Evolutionary conservation across 805 yeast genomes (phyloP).

Genomic region (Wickerhamomyces queroliae): DNA sequence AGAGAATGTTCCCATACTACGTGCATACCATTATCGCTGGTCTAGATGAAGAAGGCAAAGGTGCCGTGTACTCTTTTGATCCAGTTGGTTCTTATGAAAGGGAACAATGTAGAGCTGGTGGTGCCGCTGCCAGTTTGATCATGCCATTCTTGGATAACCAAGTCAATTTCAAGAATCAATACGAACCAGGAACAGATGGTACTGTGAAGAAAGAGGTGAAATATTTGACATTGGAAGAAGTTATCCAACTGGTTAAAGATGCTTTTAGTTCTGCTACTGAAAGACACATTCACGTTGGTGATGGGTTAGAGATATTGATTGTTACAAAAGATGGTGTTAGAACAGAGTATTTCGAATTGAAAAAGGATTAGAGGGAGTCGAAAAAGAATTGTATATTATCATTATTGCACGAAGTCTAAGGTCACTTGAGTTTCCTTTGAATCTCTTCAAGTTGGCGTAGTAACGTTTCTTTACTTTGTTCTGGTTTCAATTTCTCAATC

Average conservation of each 20-base stretch:
- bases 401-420: not conserved
- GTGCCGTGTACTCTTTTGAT: slow-evolving; percentile 93
- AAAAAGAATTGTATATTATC: not conserved
- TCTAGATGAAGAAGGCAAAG: slow-evolving; percentile 78
- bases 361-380: slow-evolving; percentile 70
- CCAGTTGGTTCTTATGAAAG: slow-evolving; percentile 98
- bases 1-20: slow-evolving; percentile 94
- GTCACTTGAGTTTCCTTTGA: not conserved
- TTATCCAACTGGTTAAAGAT: slow-evolving; percentile 80
- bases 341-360: slow-evolving; percentile 77
- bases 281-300: slow-evolving; percentile 98
- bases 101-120: slow-evolving; percentile 97
- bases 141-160: slow-evolving; percentile 98
- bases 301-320: slow-evolving; percentile 84
- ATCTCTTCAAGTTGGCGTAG: not conserved
- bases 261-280: slow-evolving; percentile 96
- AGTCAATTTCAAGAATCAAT: slow-evolving; percentile 92
- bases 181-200: slow-evolving; percentile 73
- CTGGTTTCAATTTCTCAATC: not conserved
- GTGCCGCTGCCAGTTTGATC: slow-evolving; percentile 92
- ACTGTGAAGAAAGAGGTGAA: slow-evolving; percentile 52
- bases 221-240: slow-evolving; percentile 77
- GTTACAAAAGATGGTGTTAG: slow-evolving; percentile 92
- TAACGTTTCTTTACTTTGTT: not conserved
- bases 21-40: slow-evolving; percentile 95